Evolutionary conservation across 2,329 filamentous ascomycete species (phyloP), one percentile per base, ranked within the genome.

Genomic region (Phyllosticta capitalensis): DNA sequence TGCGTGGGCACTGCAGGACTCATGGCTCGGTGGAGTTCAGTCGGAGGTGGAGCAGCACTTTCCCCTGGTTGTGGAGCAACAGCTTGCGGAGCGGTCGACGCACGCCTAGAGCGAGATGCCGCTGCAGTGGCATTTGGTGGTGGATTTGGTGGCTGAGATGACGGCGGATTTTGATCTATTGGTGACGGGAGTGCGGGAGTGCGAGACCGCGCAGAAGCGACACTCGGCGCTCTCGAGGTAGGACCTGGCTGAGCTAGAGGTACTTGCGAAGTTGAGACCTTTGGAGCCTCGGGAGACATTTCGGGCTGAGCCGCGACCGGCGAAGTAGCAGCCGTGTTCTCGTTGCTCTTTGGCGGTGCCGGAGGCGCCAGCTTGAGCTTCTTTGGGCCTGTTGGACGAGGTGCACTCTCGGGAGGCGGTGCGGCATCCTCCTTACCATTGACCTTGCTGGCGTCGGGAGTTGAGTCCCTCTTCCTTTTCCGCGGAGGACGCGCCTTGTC

Each of bases 401-500:
- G 58, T 9, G 61, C 58, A 19, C 67, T 68, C 24, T 72, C 71
- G 9, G 56, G 56, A 28, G 52, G 52, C 19, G 54, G 56, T 9
- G 33, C 26, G 12, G 52, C 48, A 22, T 45, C 52, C 7, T 54
- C 52, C 19, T 38, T 54, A 22, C 30, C 50, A 4, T 64, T 58
- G 17, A 57, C 63, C 2, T 69, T 65, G 1, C 62, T 60, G 1
- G 64, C 38, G n/a, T 69, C 67, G 2, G 74, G 73, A 20, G 73
- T 73, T 28, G 77, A 71, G 54, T 84, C 81, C 49, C 79, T 73
- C 66, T 84, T 85, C 56, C 83, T 77, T 69, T 85, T 85, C 64
- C 72, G 76, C 9, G 67, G 62, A 1, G 67, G 50, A n/a, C 66
- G 59, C 21, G 60, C 30, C 28, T 61, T 61, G 30, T 58, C 52